Conservation (phyloP, 805 yeast genomes). For the Ogataea degrootiae region DNA sequence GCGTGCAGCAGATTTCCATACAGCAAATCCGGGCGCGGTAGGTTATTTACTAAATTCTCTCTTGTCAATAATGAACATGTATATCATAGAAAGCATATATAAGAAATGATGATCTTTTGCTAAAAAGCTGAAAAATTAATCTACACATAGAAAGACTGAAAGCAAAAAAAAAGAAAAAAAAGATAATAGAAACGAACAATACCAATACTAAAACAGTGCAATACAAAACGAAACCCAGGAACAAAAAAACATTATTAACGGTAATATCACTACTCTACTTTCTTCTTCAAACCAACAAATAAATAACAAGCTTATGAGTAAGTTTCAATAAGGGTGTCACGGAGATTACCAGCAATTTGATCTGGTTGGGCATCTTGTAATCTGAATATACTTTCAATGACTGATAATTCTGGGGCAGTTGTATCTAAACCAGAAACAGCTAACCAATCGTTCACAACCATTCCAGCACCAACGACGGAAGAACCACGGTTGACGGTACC, state of each 20-base stretch:
- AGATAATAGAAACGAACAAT: not conserved
- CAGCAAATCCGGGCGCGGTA: too few relatives aligned
- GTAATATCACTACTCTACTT: too few relatives aligned
- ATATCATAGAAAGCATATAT: not conserved
- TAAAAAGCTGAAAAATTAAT: not conserved
- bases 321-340: slow-evolving; percentile 91
- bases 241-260: not conserved
- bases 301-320: slow-evolving; percentile 47
- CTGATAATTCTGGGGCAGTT: slow-evolving; percentile 97
- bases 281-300: too few relatives aligned
- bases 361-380: slow-evolving; percentile 89
- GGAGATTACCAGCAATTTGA: slow-evolving; percentile 74
- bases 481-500: slow-evolving; percentile 99
- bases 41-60: too few relatives aligned
- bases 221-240: not conserved
- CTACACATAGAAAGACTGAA: slow-evolving; percentile 1
- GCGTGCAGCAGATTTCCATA: too few relatives aligned
- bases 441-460: slow-evolving; percentile 97
- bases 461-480: slow-evolving; percentile 96
- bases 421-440: slow-evolving; percentile 97
- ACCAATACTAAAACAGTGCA: not conserved
- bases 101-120: not conserved
- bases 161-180: not conserved
- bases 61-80: too few relatives aligned
- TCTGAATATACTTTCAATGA: slow-evolving; percentile 92